Evolutionary conservation across 345 rosid species (phyloP).

Genomic region (Heritiera littoralis): DNA sequence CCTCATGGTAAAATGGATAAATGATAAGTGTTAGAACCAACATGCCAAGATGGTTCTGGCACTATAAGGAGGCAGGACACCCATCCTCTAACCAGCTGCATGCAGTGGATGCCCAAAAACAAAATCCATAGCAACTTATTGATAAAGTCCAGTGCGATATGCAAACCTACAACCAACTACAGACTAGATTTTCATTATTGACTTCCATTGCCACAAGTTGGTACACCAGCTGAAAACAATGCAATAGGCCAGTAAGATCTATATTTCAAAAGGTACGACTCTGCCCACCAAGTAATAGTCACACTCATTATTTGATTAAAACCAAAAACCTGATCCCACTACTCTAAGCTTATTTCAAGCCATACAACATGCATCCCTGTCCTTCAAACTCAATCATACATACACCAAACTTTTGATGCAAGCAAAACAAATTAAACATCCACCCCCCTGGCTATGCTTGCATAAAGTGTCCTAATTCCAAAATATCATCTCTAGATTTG

Average conservation of each 20-base stretch:
- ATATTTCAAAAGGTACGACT: background rate
- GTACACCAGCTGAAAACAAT: too few relatives aligned
- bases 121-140: background rate
- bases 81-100: background rate
- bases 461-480: constrained; percentile 7
- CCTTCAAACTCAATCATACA: constrained; percentile 5
- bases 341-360: background rate
- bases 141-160: background rate
- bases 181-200: background rate
- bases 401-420: background rate
- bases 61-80: background rate
- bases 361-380: background rate
- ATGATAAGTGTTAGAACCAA: constrained; percentile 6
- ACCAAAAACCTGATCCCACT: background rate
- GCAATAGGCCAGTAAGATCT: too few relatives aligned
- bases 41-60: background rate
- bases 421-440: background rate
- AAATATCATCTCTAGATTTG: background rate
- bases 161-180: background rate
- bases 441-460: background rate
- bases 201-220: too few relatives aligned
- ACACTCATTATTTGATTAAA: background rate
- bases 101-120: background rate
- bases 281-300: background rate
- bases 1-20: background rate